Evolutionary conservation across 257 asterid genomes (phyloP), one percentile per base, ranked within the genome.

Genomic region (Hygrophila difformis): DNA sequence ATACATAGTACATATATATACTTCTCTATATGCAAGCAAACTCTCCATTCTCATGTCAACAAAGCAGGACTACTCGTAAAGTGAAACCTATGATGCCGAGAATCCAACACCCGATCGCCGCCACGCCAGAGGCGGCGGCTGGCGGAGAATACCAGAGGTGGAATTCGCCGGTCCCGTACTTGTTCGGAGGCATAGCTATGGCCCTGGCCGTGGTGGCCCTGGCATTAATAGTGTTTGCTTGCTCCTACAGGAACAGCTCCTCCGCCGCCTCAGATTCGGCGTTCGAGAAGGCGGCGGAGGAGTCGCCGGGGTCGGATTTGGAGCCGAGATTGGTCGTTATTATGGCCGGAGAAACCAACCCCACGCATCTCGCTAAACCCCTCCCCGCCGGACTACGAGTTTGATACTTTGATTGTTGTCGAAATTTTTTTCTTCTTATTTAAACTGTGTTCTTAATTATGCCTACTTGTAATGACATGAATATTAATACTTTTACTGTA

Each of bases 131-230:
- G 37, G 12, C 50, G 15, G 42, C 43, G 40, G 68, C 38, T 8
- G 69, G 57, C 45, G 65, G 45, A 34, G 75, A 52, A 18, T 26
- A 59, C 49, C 67, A 61, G n/a, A 56, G 53, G 48, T 60, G 81
- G 78, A 59, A 51, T n/a, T 66, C 83, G 7, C 76, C 83, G 28
- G 40, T 76, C 0, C 81, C 92, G 12, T 80, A 76, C 55, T 49
- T 80, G 6, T 76, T 68, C 33, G 59, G 73, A 1, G 63, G 69
- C 3, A 13, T 64, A 13, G 72, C 77, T 9, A 10, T 72, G 38
- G 42, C 72, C 51, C 10, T 80, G 18, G 71, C 68, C 29, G 38
- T 70, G 12, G 59, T 73, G 8, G 71, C 74, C 19, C 36, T 70
- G 49, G 78, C 82, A 11, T 56, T 78, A 31, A 0, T 69, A 16